Evolutionary conservation across 805 yeast species (phyloP).

Genomic region (Metschnikowia proteae): DNA sequence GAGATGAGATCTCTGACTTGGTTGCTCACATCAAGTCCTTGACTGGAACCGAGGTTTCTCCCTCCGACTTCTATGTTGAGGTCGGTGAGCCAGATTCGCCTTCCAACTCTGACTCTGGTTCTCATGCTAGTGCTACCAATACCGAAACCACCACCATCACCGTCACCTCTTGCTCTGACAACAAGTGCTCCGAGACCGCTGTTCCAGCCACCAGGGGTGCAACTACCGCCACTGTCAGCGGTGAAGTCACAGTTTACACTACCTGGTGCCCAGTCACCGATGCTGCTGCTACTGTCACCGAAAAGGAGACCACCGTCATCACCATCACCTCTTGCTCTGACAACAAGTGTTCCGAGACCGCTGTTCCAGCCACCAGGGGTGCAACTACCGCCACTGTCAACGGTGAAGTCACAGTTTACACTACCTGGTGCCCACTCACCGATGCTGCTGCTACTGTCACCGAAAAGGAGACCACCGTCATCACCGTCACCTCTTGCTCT

Average conservation of each 20-base stretch:
- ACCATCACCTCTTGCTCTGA: conserved; percentile 24
- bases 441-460: conserved; percentile 16
- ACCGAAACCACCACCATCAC: conserved; percentile 21
- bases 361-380: conserved; percentile 32
- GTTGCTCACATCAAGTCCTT: conserved; percentile 20
- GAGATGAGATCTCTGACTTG: conserved; percentile 29
- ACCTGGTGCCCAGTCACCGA: conserved; percentile 36
- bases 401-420: conserved; percentile 19
- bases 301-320: conserved; percentile 21
- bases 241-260: conserved; percentile 22
- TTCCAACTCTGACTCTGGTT: conserved; percentile 18
- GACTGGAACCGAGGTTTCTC: conserved; percentile 25
- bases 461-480: conserved; percentile 21
- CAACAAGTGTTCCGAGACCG: conserved; percentile 11
- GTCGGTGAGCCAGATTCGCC: conserved; percentile 10
- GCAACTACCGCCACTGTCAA: conserved; percentile 22
- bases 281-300: conserved; percentile 14
- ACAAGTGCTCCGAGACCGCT: conserved; percentile 25
- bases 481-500: conserved; percentile 24
- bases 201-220: conserved; percentile 34
- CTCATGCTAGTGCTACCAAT: conserved; percentile 10
- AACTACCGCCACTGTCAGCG: conserved; percentile 21
- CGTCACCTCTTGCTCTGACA: conserved; percentile 33
- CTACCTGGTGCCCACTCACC: conserved; percentile 38
- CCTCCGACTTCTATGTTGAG: conserved; percentile 9